A percentile compares a stretch with the other conserved stretches of the same genome.
Conservation (phyloP, 345 rosid species). For the Bretschneidera sinensis region DNA sequence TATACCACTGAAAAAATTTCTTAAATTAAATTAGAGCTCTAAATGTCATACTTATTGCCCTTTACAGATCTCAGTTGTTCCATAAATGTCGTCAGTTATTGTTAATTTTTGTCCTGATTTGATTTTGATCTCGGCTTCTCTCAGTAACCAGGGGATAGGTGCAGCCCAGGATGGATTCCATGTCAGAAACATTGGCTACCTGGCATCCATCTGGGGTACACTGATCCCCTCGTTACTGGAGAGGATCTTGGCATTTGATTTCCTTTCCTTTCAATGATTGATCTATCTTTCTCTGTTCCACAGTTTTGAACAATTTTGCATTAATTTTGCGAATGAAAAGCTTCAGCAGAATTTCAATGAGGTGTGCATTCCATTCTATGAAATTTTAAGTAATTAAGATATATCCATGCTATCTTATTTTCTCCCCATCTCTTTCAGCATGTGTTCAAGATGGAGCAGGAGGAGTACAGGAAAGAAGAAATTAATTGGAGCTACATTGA, state of each 20-base stretch:
- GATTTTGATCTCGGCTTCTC: no score
- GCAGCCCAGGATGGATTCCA: no score
- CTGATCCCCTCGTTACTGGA: no score
- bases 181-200: slow-evolving; percentile 11
- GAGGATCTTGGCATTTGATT: neutral
- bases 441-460: slow-evolving; percentile 99
- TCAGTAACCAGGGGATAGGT: no score
- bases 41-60: neutral
- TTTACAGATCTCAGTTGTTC: neutral
- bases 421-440: slow-evolving; percentile 55
- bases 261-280: neutral
- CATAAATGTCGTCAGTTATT: neutral
- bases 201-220: no score
- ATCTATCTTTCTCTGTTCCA: slow-evolving; percentile 18
- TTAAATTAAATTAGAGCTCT: neutral
- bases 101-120: neutral
- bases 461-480: slow-evolving; percentile 90
- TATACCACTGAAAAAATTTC: neutral
- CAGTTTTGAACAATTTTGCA: slow-evolving; percentile 99
- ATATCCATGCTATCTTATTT: slow-evolving; percentile 9
- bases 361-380: slow-evolving; percentile 34
- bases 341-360: slow-evolving; percentile 98
- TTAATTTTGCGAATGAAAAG: slow-evolving; percentile 98
- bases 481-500: slow-evolving; percentile 99
- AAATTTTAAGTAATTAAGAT: neutral